Evolutionary conservation across 495 filamentous ascomycete species (phyloP).

Genomic region (Aspergillus asperescens): DNA sequence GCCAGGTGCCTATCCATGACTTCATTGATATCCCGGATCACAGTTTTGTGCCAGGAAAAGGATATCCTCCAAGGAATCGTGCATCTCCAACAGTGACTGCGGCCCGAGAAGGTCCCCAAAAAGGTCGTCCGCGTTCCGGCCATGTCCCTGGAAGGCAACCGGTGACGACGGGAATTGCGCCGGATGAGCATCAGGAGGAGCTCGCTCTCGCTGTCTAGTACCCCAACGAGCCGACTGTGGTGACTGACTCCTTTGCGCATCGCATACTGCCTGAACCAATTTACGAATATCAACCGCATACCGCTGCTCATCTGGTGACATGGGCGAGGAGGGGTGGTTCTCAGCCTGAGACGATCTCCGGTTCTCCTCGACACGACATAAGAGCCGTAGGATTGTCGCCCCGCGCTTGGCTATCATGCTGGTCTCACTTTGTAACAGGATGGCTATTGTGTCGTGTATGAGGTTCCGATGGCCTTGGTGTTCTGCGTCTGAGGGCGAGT

Average conservation of each 20-base stretch:
- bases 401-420: constrained; percentile 7
- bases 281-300: neutral
- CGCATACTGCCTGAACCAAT: neutral
- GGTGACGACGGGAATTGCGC: too few species aligned
- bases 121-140: too few species aligned
- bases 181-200: too few species aligned
- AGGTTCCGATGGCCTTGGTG: constrained; percentile 1
- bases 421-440: neutral
- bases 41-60: too few species aligned
- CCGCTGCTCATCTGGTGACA: neutral
- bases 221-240: neutral
- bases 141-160: too few species aligned
- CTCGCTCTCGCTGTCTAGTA: too few species aligned
- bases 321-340: neutral
- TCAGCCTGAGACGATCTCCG: neutral
- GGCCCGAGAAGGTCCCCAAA: too few species aligned
- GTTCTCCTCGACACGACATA: neutral
- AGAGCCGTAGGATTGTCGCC: neutral
- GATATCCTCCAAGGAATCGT: too few species aligned
- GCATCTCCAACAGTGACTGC: too few species aligned
- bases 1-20: too few species aligned
- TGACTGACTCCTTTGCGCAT: too few species aligned
- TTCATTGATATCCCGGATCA: too few species aligned
- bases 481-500: neutral
- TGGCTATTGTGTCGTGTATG: neutral